A percentile compares a stretch with the other conserved stretches of the same genome.
These are phyloP conservation scores for Aspergillus novofumigatus DNA, from an alignment of 2,329 filamentous ascomycete genomes.

Conservation along the genomic window DNA sequence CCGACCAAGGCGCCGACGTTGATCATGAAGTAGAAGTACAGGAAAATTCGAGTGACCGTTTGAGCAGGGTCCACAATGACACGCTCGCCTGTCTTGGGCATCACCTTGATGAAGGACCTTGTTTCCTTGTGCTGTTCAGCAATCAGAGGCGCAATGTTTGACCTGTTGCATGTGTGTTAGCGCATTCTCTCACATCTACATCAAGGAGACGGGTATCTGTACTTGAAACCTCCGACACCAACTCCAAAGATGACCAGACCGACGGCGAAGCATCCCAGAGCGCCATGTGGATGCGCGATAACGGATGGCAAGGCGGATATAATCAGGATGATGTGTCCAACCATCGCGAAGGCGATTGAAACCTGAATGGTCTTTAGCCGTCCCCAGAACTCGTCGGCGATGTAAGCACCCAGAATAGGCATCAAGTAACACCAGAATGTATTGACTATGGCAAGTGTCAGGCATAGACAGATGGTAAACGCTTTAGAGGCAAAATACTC, in stretches of 20 bases:
- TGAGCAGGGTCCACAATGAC: conserved; percentile 67
- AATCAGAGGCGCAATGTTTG: conserved; percentile 69
- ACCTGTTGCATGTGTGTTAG: conserved; percentile 21
- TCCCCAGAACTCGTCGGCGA: conserved; percentile 67
- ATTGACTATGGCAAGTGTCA: conserved; percentile 42
- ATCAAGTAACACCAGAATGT: conserved; percentile 61
- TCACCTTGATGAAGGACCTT: conserved; percentile 53
- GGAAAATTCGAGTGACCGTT: conserved; percentile 65
- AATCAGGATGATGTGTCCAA: conserved; percentile 66
- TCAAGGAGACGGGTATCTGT: neutral
- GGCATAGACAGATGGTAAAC: neutral
- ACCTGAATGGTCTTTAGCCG: conserved; percentile 68
- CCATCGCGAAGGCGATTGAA: conserved; percentile 60
- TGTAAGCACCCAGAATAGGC: conserved; percentile 57
- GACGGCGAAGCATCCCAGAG: conserved; percentile 61
- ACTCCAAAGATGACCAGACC: conserved; percentile 65
- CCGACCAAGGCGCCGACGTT: conserved; percentile 61
- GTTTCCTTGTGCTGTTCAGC: conserved; percentile 64
- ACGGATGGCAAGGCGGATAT: conserved; percentile 61
- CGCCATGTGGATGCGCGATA: conserved; percentile 53
- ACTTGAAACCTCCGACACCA: conserved; percentile 75
- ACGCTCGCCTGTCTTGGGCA: conserved; percentile 55
- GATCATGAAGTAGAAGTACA: conserved; percentile 69
- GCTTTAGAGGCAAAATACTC: conserved; percentile 9
- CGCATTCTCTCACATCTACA: neutral